A percentile compares a stretch with the other conserved stretches of the same genome.
phyloP scores from a whole-genome alignment of 2,329 filamentous ascomycete genomes.

The Ceratocystis alfenasii region DNA sequence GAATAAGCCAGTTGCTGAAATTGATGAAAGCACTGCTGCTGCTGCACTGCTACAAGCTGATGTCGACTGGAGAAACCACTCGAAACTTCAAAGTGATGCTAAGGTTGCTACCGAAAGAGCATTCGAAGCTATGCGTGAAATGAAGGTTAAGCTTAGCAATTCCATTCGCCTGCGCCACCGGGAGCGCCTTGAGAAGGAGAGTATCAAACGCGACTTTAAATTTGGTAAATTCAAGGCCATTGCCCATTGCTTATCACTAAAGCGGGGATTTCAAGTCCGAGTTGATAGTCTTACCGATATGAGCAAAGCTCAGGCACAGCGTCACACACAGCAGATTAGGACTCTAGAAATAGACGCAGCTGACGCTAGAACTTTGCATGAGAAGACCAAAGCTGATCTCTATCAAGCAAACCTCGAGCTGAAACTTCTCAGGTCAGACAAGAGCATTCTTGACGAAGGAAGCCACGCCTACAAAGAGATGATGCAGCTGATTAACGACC shows the following conservation, averaged over 20 bases:
- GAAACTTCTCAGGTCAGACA: neutral
- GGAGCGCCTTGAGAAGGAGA: conserved; percentile 4
- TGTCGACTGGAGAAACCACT: neutral
- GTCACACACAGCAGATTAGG: neutral
- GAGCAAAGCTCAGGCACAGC: neutral
- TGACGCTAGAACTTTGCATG: neutral
- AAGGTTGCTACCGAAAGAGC: neutral
- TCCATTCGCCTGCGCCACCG: neutral
- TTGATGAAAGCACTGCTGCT: neutral
- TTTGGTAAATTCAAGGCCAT: neutral
- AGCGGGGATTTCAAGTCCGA: neutral
- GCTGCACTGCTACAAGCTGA: neutral
- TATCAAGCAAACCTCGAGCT: neutral
- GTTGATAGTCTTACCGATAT: neutral
- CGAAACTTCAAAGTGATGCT: neutral
- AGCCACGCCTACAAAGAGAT: neutral
- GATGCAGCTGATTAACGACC: neutral
- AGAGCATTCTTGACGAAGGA: neutral
- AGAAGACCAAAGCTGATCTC: neutral
- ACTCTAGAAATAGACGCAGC: neutral
- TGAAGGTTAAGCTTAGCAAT: neutral
- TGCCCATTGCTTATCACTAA: neutral
- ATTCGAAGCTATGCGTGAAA: no score
- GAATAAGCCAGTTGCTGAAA: neutral
- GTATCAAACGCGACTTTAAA: neutral